Conservation (phyloP, 495 filamentous ascomycete genomes). For the Aspergillus sparsus region DNA sequence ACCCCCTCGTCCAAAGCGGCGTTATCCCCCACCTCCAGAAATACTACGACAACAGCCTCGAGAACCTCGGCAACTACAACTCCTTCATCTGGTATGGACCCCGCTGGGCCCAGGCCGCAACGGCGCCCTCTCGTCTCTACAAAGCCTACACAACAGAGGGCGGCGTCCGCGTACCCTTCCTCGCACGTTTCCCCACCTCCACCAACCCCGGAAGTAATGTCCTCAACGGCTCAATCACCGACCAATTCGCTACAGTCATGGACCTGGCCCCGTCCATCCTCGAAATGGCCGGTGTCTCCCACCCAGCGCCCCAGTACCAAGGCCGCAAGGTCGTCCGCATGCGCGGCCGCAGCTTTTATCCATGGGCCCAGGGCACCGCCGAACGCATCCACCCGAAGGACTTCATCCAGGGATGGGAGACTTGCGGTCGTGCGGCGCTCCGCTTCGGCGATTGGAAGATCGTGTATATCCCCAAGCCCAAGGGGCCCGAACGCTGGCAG, state of each 20-base stretch:
- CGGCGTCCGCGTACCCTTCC: conserved; percentile 59
- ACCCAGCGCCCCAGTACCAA: conserved; percentile 58
- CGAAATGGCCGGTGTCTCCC: conserved; percentile 59
- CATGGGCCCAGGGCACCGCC: conserved; percentile 37
- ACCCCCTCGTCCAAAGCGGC: conserved; percentile 54
- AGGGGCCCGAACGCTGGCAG: conserved; percentile 52
- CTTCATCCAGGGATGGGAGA: conserved; percentile 51
- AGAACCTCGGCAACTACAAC: conserved; percentile 61
- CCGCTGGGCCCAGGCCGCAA: conserved; percentile 64
- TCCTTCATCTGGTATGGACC: conserved; percentile 68
- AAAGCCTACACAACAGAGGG: conserved; percentile 66
- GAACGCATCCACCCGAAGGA: conserved; percentile 49
- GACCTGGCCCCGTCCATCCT: conserved; percentile 63
- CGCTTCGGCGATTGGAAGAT: conserved; percentile 53
- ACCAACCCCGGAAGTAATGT: conserved; percentile 27
- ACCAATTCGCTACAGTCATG: conserved; percentile 64
- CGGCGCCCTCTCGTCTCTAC: conserved; percentile 61
- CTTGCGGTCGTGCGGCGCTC: conserved; percentile 47
- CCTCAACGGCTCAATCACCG: conserved; percentile 44
- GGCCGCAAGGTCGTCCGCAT: conserved; percentile 59
- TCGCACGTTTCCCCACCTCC: conserved; percentile 50
- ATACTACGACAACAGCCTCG: conserved; percentile 62
- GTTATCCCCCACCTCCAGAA: conserved; percentile 57
- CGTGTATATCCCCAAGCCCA: conserved; percentile 51
- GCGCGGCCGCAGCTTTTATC: conserved; percentile 54